Evolutionary conservation across 2,329 filamentous ascomycete species (phyloP).

Genomic region (Pseudogymnoascus sp.): DNA sequence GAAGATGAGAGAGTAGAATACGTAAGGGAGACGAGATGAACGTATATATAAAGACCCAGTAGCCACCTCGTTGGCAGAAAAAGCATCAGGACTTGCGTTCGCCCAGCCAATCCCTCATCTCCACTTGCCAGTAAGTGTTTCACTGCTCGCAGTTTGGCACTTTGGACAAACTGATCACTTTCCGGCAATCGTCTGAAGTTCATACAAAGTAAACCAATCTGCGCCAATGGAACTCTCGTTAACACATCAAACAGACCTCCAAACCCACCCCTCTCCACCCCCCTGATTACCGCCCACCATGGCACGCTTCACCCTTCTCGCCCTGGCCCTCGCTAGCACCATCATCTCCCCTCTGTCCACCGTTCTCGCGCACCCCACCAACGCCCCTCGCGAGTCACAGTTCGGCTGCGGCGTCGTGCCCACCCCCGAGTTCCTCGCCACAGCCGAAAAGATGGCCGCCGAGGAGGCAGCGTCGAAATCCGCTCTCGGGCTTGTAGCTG

Average conservation of each 20-base stretch:
- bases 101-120: background rate
- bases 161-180: background rate
- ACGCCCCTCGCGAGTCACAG: slow-evolving; percentile 12
- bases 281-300: slow-evolving; percentile 1
- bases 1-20: background rate
- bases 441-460: slow-evolving; percentile 15
- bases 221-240: background rate
- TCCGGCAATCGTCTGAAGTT: background rate
- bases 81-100: background rate
- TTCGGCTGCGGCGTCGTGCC: slow-evolving; percentile 19
- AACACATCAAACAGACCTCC: background rate
- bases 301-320: slow-evolving; percentile 17
- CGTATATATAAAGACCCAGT: background rate
- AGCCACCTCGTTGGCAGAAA: background rate
- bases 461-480: slow-evolving; percentile 13
- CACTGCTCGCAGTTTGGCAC: background rate
- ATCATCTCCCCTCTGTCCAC: slow-evolving; percentile 11
- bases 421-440: slow-evolving; percentile 18
- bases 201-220: background rate
- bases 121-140: slow-evolving; percentile 5
- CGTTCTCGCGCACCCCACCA: slow-evolving; percentile 15
- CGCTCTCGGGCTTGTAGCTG: background rate
- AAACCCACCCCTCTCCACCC: background rate
- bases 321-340: slow-evolving; percentile 16
- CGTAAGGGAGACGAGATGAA: background rate